Evolutionary conservation across 179 eudicot genomes (phyloP).

Genomic region (Vitellaria paradoxa): DNA sequence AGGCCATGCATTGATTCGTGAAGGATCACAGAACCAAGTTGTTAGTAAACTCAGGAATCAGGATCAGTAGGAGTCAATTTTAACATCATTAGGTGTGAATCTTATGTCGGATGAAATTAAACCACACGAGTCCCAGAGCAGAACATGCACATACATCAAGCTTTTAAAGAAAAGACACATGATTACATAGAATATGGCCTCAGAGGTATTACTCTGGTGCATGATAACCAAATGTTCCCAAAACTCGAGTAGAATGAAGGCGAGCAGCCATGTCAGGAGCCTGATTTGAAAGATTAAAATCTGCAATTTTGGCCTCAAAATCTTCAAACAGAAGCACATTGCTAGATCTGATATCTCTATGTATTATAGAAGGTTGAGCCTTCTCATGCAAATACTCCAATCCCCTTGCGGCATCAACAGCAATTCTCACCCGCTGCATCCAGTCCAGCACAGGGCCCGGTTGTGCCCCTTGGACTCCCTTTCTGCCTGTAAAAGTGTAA

Average conservation of each 20-base stretch:
- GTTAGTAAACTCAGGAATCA: neutral
- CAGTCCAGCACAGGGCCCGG: slow-evolving; percentile 53
- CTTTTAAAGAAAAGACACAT: neutral
- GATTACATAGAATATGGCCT: neutral
- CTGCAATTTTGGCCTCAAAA: slow-evolving; percentile 43
- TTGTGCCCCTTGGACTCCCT: slow-evolving; percentile 56
- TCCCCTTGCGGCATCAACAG: slow-evolving; percentile 52
- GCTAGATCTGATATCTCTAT: slow-evolving; percentile 50
- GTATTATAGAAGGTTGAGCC: slow-evolving; percentile 40
- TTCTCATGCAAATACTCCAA: slow-evolving; percentile 51
- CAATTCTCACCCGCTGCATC: slow-evolving; percentile 49
- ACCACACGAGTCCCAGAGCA: neutral
- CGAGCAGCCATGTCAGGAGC: slow-evolving; percentile 59
- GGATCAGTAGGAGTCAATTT: neutral
- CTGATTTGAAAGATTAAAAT: slow-evolving; percentile 52
- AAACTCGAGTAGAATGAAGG: slow-evolving; percentile 52
- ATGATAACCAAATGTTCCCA: slow-evolving; percentile 57
- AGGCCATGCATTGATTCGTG: too few species aligned
- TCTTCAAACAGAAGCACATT: slow-evolving; percentile 52
- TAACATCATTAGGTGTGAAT: neutral
- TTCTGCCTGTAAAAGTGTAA: slow-evolving; percentile 29
- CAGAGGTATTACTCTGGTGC: slow-evolving; percentile 46
- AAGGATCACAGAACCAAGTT: neutral
- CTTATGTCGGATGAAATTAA: neutral
- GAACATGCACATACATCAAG: neutral